Conservation (phyloP, 2,329 filamentous ascomycete genomes). For the Fusarium ramigenum region DNA sequence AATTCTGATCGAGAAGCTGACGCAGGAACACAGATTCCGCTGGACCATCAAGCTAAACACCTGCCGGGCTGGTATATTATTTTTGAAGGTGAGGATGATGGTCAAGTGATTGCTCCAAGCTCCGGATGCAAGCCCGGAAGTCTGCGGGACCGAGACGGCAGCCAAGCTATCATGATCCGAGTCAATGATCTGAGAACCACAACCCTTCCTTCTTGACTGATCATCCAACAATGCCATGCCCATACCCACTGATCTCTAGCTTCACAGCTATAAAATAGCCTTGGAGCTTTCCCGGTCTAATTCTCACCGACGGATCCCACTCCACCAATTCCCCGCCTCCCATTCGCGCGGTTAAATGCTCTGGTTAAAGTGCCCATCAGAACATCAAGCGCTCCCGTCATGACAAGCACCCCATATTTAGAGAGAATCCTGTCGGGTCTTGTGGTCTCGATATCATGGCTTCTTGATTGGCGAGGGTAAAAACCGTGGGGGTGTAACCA, state of each 20-base stretch:
- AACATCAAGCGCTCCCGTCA: slow-evolving; percentile 34
- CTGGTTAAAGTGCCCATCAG: slow-evolving; percentile 11
- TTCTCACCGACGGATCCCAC: slow-evolving; percentile 27
- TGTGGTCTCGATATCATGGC: slow-evolving; percentile 19
- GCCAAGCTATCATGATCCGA: background rate
- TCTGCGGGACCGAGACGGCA: background rate
- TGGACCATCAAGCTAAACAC: background rate
- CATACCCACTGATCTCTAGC: background rate
- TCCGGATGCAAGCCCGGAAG: slow-evolving; percentile 2
- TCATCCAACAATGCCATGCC: background rate
- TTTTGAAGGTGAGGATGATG: background rate
- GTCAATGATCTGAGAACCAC: background rate
- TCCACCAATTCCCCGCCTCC: background rate
- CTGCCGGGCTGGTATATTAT: background rate
- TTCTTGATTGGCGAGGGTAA: slow-evolving; percentile 34
- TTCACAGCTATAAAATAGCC: slow-evolving; percentile 7
- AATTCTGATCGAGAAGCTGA: background rate
- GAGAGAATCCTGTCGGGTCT: slow-evolving; percentile 6
- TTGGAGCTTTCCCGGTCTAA: slow-evolving; percentile 12
- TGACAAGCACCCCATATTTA: slow-evolving; percentile 20
- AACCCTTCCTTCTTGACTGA: background rate
- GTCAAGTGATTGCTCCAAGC: background rate
- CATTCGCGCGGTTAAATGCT: slow-evolving; percentile 35
- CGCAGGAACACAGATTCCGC: slow-evolving; percentile 3
- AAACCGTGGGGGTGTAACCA: slow-evolving; percentile 22